Conservation (phyloP, 1,284 basidiomycete species). For the Termitomyces sp. region DNA sequence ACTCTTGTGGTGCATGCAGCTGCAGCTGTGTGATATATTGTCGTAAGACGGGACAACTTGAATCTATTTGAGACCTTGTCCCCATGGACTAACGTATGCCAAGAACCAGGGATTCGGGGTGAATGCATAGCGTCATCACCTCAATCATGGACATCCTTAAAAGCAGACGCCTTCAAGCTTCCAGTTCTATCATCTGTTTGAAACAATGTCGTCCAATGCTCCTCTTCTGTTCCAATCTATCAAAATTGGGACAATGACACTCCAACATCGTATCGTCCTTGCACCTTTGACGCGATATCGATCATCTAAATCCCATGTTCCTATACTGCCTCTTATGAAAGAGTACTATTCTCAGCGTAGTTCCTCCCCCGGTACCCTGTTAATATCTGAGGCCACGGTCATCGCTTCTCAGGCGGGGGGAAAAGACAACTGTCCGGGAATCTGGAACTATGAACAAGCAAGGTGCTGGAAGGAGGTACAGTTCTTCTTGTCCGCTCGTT, state of each 20-base stretch:
- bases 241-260: constrained; percentile 35
- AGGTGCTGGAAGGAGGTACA: constrained; percentile 39
- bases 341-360: constrained; percentile 48
- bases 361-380: constrained; percentile 37
- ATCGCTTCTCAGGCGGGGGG: constrained; percentile 38
- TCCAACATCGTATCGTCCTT: constrained; percentile 43
- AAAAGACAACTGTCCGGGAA: constrained; percentile 34
- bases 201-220: not conserved
- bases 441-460: constrained; percentile 43
- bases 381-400: constrained; percentile 46
- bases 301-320: constrained; percentile 17
- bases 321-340: constrained; percentile 29
- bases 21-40: too few species aligned
- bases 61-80: too few species aligned
- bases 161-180: not conserved
- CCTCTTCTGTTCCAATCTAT: constrained; percentile 40
- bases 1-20: too few species aligned
- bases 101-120: too few species aligned
- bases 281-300: constrained; percentile 40
- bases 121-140: too few species aligned
- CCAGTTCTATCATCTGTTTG: not conserved
- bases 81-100: too few species aligned
- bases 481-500: not conserved
- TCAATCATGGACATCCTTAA: too few species aligned
- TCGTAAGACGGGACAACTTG: too few species aligned